phyloP scores from a whole-genome alignment of 202 grass and related monocot genomes.

The Musa balbisiana region DNA sequence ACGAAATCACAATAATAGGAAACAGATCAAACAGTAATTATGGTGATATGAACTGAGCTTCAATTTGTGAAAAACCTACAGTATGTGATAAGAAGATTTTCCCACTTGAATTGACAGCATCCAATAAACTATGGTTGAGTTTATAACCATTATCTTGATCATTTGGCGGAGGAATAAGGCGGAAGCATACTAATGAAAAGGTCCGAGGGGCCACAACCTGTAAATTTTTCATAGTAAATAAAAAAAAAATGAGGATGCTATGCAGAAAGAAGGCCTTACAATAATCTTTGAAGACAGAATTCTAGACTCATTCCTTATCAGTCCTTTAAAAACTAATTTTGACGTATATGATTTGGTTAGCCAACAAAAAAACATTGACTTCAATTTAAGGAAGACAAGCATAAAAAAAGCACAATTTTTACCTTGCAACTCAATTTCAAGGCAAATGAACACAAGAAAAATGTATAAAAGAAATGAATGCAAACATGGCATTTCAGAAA shows the following conservation, averaged over 20 bases:
- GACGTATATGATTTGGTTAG: too few species aligned
- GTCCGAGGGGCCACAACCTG: conserved; percentile 15
- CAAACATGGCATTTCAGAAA: too few species aligned
- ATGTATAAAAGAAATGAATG: too few species aligned
- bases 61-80: neutral
- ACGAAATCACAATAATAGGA: neutral
- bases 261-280: neutral
- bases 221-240: neutral
- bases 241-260: neutral
- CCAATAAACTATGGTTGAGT: conserved; percentile 16
- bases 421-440: too few species aligned
- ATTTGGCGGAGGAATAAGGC: conserved; percentile 16
- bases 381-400: too few species aligned
- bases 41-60: too few species aligned
- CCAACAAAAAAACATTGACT: too few species aligned
- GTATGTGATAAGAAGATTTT: conserved; percentile 32
- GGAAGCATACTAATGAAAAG: conserved; percentile 27
- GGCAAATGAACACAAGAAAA: too few species aligned
- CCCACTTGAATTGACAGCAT: conserved; percentile 21
- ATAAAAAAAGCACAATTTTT: too few species aligned
- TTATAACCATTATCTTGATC: conserved; percentile 25
- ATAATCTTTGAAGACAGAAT: neutral
- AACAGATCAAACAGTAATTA: neutral
- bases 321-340: too few species aligned
- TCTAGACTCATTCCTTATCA: neutral